Evolutionary conservation across 139 green algal genomes (phyloP).

Genomic region (Raphidocelis subcapitata): DNA sequence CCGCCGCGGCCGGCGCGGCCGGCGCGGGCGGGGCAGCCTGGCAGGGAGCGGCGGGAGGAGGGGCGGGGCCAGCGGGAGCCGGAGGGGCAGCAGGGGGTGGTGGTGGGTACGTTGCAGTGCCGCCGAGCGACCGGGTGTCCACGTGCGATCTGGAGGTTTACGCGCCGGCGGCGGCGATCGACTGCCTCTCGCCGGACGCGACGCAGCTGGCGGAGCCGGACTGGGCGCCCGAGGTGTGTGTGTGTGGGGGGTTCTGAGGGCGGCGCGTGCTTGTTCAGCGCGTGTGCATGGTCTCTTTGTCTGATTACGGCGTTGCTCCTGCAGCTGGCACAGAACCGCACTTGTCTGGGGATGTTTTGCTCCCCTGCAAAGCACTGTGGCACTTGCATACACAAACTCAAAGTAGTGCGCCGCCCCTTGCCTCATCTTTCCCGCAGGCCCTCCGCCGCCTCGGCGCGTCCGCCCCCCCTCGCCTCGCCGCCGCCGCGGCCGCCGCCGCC

Average conservation of each 20-base stretch:
- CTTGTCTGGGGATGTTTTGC: neutral
- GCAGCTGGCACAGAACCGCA: neutral
- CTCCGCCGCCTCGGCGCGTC: neutral
- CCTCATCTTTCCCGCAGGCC: conserved; percentile 8
- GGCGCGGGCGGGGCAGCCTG: neutral
- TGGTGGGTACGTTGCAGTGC: conserved; percentile 3
- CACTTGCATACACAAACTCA: too few species aligned
- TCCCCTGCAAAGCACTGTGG: neutral
- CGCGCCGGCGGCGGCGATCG: conserved; percentile 45
- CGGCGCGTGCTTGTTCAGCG: neutral
- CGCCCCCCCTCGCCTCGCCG: neutral
- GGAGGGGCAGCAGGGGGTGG: neutral
- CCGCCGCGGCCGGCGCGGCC: neutral
- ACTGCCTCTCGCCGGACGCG: conserved; percentile 66
- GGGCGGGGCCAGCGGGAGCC: neutral
- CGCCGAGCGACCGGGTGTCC: neutral
- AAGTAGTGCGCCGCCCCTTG: too few species aligned
- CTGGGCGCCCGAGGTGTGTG: conserved; percentile 42
- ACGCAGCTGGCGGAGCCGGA: conserved; percentile 63
- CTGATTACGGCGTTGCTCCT: neutral
- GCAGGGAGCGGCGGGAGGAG: neutral
- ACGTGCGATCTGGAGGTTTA: conserved; percentile 48
- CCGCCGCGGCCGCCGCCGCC: conserved; percentile 24
- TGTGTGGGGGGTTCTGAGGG: neutral
- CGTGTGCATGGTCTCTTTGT: neutral